phyloP scores from a whole-genome alignment of 352 stramenopile species.

The Pythium utonaiense region DNA sequence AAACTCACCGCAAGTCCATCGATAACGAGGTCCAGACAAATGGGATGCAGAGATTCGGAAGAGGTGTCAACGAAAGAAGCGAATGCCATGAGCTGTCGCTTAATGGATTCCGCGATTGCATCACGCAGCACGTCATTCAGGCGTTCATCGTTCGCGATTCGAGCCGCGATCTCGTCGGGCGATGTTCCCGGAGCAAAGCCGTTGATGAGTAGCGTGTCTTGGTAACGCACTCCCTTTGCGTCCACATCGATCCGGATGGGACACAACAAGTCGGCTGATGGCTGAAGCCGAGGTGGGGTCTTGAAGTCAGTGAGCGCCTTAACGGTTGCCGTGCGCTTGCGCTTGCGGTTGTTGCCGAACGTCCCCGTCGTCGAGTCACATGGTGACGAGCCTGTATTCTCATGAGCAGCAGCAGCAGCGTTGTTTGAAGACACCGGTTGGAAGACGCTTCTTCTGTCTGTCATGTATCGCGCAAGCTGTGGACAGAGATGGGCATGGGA shows the following conservation, averaged over 20 bases:
- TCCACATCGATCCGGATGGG: conserved; percentile 79
- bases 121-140: conserved; percentile 48
- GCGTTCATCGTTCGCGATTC: conserved; percentile 62
- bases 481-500: conserved; percentile 8
- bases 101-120: conserved; percentile 68
- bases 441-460: conserved; percentile 24
- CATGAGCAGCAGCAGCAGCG: background rate
- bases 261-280: conserved; percentile 48
- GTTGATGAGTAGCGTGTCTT: conserved; percentile 75
- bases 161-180: conserved; percentile 47
- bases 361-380: conserved; percentile 1
- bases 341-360: conserved; percentile 37
- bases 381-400: background rate
- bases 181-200: conserved; percentile 33
- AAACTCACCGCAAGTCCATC: conserved; percentile 52
- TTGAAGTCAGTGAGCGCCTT: conserved; percentile 33
- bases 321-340: conserved; percentile 50
- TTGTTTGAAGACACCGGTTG: conserved; percentile 9
- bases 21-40: conserved; percentile 71
- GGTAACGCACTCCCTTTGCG: conserved; percentile 65
- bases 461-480: conserved; percentile 26
- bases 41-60: conserved; percentile 45
- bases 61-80: conserved; percentile 35
- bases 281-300: conserved; percentile 4
- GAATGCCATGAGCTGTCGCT: conserved; percentile 63